Evolutionary conservation across 2,329 filamentous ascomycete genomes (phyloP), one percentile per base, ranked within the genome.

Genomic region (Didymosphaeria variabile): DNA sequence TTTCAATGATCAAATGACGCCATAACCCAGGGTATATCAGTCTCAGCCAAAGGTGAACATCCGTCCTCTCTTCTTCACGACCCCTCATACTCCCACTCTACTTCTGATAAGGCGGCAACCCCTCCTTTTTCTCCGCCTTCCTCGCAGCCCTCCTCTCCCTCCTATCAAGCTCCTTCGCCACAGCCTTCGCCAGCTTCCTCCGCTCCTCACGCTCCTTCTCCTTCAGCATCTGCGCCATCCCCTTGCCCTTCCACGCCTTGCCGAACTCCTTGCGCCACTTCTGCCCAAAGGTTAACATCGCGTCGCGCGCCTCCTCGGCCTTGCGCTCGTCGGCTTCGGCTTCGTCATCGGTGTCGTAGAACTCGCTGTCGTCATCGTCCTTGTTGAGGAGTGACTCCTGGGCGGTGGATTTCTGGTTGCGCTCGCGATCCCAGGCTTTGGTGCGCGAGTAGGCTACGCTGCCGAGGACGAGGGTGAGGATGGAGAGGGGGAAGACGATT

Each of bases 281-380:
- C 56, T 73, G 72, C 47, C 61, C 63, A 61, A 75, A 75, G 5
- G 70, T 74, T 42, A 72, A 50, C 50, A 60, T 57, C 50, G 63
- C 66, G 62, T 74, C 72, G n/a, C 63, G 62, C 46, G 70, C 67
- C 59, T 72, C 72, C 50, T 75, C 71, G 7, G 65, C 69, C 66
- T 73, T 72, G 66, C 67, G 67, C 63, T 71, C 62, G 13, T 67
- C 70, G 60, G 67, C 56, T 40, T 74, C 71, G 40, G 64, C 63
- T 61, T 75, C 72, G 49, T 75, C 72, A 13, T 75, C 72, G 26
- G 72, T 73, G 64, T 75, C 71, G 60, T 68, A 63, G 59, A 69
- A 73, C 55, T 74, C 72, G 46, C 65, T 67, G 9, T 71, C 68
- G 34, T 69, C 68, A 36, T 67, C 64, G 26, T 68, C 63, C 17